Base-by-base conservation (phyloP, 192 early-diverging fungal genomes). In the Gaertneriomyces sp. region DNA sequence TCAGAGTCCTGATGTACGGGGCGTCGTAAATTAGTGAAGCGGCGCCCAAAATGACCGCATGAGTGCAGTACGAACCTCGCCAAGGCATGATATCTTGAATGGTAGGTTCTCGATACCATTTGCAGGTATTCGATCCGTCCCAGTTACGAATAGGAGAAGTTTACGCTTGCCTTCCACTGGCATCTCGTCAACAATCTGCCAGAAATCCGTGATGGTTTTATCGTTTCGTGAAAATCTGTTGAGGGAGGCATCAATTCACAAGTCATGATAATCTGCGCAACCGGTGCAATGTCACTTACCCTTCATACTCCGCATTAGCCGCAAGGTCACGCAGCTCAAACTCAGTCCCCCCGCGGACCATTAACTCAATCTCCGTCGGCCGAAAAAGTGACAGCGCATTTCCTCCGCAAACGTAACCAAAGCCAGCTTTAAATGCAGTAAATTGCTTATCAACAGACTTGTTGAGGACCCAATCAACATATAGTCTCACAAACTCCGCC, bases 81-180 rank as follows among this genome's bases (percentile, higher is more conserved):
- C 79, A 4, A 81, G 42, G 40, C 66, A 75, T 4, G 74, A 69
- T 19, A 81, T 66, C 53, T 81, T 81, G 67, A 81, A 79, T 7
- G 66, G 58, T 76, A 81, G 76, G 50, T 73, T 74, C 66, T 81
- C 74, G 14, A 79, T 80, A 10, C 79, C 79, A 19, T 76, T 81
- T 7, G 79, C 77, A 5, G 94, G 94, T 4, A 96, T 76, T 8
- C 91, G 85, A 63, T 95, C 92, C 45, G 89, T 89, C 3, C 92
- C 93, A 3, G 93, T 96, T 2, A 93, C 90, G 82, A 96, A 96
- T 6, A 86, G 64, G 43, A 96, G 75, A 20, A 94, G 68, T 46
- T 91, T 75, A 11, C 85, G 76, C 60, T 92, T 88, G 62, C 88
- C 88, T 45, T 80, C 81, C 10, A 76, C 60, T 3, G 82, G 70